phyloP scores from a whole-genome alignment of 768 basidiomycete species.

The Boletus sp. region DNA sequence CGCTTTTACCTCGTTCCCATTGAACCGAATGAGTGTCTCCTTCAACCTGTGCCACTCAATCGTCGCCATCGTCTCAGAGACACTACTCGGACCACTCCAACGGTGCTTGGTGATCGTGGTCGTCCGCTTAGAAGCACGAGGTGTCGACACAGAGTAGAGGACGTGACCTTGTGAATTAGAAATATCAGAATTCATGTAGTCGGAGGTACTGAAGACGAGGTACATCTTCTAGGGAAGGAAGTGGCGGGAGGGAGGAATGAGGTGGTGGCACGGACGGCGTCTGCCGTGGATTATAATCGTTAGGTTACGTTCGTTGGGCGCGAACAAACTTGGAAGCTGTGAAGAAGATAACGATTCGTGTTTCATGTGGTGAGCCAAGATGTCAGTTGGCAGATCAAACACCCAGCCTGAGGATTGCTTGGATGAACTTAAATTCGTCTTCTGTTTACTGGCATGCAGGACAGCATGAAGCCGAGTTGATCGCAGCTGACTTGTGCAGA shows the following conservation, averaged over 20 bases:
- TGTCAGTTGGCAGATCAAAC: slow-evolving; percentile 1
- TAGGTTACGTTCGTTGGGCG: background rate
- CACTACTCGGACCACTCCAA: slow-evolving; percentile 18
- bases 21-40: slow-evolving; percentile 30
- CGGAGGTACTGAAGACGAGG: slow-evolving; percentile 21
- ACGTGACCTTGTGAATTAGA: slow-evolving; percentile 18
- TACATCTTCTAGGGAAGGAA: slow-evolving; percentile 8
- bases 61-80: slow-evolving; percentile 31
- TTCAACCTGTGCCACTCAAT: slow-evolving; percentile 34
- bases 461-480: no score
- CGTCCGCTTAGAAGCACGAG: slow-evolving; percentile 9
- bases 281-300: background rate
- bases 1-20: slow-evolving; percentile 28
- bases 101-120: slow-evolving; percentile 27
- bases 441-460: no score
- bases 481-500: no score
- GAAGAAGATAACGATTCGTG: background rate
- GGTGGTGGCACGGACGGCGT: background rate
- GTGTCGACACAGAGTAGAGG: slow-evolving; percentile 23
- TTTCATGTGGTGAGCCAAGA: slow-evolving; percentile 16
- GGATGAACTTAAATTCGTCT: no score
- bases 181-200: slow-evolving; percentile 20
- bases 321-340: slow-evolving; percentile 2
- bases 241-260: background rate
- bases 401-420: no score